Evolutionary conservation across 2,329 filamentous ascomycete genomes (phyloP).

Genomic region (Arthrobotrys megalospora): DNA sequence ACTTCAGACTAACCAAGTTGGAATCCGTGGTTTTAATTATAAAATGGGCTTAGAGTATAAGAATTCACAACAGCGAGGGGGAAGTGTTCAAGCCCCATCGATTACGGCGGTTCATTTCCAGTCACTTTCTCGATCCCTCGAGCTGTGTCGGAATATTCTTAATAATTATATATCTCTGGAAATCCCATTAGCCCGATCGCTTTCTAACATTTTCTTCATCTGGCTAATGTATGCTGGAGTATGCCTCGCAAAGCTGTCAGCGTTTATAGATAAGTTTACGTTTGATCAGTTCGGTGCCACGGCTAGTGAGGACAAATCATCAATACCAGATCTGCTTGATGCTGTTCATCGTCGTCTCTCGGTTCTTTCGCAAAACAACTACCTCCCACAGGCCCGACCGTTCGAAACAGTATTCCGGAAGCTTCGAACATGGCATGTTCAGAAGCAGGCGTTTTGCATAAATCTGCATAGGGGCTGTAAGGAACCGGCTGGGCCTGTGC

Average conservation of each 20-base stretch:
- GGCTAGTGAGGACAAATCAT: neutral
- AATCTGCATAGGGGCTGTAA: slow-evolving; percentile 15
- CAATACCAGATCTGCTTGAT: slow-evolving; percentile 17
- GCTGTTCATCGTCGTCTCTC: slow-evolving; percentile 4
- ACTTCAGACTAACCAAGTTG: slow-evolving; percentile 19
- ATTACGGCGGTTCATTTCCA: slow-evolving; percentile 23
- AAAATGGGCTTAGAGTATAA: slow-evolving; percentile 24
- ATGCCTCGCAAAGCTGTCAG: slow-evolving; percentile 9
- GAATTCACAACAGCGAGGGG: neutral
- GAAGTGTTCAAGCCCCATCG: neutral
- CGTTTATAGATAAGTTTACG: slow-evolving; percentile 28
- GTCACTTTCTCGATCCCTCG: slow-evolving; percentile 18
- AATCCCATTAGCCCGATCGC: slow-evolving; percentile 7
- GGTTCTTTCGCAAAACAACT: slow-evolving; percentile 20
- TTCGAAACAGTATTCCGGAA: slow-evolving; percentile 18
- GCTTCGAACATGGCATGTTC: slow-evolving; percentile 26
- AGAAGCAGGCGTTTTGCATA: slow-evolving; percentile 29
- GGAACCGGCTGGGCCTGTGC: slow-evolving; percentile 6
- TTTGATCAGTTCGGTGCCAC: neutral
- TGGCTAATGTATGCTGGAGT: slow-evolving; percentile 25
- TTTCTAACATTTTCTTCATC: slow-evolving; percentile 17
- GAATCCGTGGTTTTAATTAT: slow-evolving; percentile 20
- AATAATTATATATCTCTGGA: slow-evolving; percentile 20
- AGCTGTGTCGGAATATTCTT: slow-evolving; percentile 22
- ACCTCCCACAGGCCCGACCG: slow-evolving; percentile 30